Conservation (phyloP, 1,284 basidiomycete species). For the Marasmius tenuissimus region DNA sequence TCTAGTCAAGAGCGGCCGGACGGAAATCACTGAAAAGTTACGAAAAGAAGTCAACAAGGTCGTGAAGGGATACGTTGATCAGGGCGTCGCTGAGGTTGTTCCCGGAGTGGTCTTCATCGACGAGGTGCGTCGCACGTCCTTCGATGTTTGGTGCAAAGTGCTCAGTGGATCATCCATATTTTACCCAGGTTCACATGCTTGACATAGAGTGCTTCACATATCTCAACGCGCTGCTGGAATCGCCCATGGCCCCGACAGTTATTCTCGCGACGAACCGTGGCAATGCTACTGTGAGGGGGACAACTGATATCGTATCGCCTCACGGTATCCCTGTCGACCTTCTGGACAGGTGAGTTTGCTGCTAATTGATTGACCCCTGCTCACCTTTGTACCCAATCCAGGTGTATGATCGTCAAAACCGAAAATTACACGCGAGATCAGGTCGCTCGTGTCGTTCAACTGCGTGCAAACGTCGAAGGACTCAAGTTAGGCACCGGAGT, state of each 20-base stretch:
- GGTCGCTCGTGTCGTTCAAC: constrained; percentile 84
- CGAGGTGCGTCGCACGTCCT: constrained; percentile 61
- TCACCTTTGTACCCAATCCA: constrained; percentile 25
- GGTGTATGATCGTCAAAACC: constrained; percentile 96
- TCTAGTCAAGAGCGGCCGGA: constrained; percentile 90
- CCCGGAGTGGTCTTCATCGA: constrained; percentile 99
- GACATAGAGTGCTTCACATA: constrained; percentile 99
- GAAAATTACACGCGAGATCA: constrained; percentile 84
- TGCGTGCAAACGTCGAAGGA: constrained; percentile 87
- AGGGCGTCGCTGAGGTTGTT: constrained; percentile 96
- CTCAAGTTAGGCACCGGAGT: constrained; percentile 79
- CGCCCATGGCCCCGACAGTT: constrained; percentile 95
- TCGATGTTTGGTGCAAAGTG: background rate
- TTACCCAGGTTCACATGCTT: constrained; percentile 93
- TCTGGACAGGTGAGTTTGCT: constrained; percentile 71
- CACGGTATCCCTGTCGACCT: constrained; percentile 96
- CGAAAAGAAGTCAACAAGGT: constrained; percentile 96
- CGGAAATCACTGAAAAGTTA: constrained; percentile 97
- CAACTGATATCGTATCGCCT: constrained; percentile 87
- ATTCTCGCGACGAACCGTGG: constrained; percentile 97
- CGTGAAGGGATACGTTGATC: constrained; percentile 97
- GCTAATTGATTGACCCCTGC: constrained; percentile 2
- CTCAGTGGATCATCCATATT: background rate
- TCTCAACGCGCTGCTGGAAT: constrained; percentile 94
- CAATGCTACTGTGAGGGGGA: constrained; percentile 88